Evolutionary conservation across 2,329 filamentous ascomycete species (phyloP).

Genomic region (Aspergillus aculeatus): DNA sequence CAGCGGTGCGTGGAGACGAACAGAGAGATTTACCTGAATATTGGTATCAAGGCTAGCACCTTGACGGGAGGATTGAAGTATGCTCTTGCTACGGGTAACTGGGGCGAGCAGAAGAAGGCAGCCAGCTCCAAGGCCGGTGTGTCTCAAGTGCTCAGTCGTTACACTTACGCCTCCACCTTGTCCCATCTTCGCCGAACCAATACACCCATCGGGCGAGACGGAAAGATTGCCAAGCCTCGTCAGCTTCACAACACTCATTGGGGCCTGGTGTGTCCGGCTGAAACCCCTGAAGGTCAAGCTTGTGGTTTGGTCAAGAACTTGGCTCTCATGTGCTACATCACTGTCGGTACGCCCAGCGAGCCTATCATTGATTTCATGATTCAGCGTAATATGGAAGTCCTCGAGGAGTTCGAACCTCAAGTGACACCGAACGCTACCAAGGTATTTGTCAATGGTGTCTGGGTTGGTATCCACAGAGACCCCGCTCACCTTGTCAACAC

Average conservation of each 20-base stretch:
- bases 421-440: constrained; percentile 91
- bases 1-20: constrained; percentile 88
- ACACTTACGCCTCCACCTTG: constrained; percentile 93
- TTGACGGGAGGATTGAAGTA: constrained; percentile 95
- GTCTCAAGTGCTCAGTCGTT: constrained; percentile 95
- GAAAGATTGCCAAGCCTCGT: constrained; percentile 95
- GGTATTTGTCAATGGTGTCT: constrained; percentile 96
- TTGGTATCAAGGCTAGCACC: constrained; percentile 87
- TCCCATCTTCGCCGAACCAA: constrained; percentile 97
- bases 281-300: constrained; percentile 96
- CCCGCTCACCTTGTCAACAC: constrained; percentile 79
- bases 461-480: constrained; percentile 93
- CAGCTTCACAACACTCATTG: constrained; percentile 99
- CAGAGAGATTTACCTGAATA: constrained; percentile 82
- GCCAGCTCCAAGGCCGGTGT: constrained; percentile 93
- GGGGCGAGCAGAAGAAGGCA: constrained; percentile 99
- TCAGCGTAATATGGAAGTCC: constrained; percentile 88
- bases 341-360: constrained; percentile 85
- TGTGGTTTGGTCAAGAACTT: constrained; percentile 98
- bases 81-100: constrained; percentile 95
- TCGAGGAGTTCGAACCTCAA: constrained; percentile 89
- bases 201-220: constrained; percentile 94
- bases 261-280: constrained; percentile 94
- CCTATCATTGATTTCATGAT: constrained; percentile 96
- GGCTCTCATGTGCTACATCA: constrained; percentile 97